Conservation (phyloP, 2,329 filamentous ascomycete genomes). For the Sphaerulina vaccinii region DNA sequence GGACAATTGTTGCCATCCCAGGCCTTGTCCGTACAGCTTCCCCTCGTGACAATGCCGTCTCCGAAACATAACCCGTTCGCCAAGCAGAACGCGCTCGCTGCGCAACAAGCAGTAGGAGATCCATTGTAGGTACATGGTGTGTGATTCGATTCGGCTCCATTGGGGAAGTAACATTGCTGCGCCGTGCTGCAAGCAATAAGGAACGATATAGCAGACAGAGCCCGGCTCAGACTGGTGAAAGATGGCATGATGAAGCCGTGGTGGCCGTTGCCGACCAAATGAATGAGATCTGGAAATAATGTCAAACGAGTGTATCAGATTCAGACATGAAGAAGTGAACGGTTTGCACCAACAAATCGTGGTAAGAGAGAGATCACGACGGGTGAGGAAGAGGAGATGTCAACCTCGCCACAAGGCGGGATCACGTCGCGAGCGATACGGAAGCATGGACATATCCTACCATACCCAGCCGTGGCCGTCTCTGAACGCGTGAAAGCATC, state of each 20-base stretch:
- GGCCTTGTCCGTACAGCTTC: conserved; percentile 36
- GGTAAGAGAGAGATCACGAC: not conserved
- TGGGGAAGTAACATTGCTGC: conserved; percentile 35
- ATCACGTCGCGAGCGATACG: not conserved
- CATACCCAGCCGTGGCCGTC: not conserved
- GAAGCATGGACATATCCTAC: not conserved
- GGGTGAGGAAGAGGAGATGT: not conserved
- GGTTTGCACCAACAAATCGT: conserved; percentile 4
- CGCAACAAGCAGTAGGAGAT: conserved; percentile 32
- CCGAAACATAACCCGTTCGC: conserved; percentile 36
- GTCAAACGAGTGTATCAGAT: conserved; percentile 7
- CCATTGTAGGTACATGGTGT: conserved; percentile 23
- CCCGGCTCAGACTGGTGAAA: conserved; percentile 13
- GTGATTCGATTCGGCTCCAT: conserved; percentile 30
- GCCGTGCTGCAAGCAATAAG: conserved; percentile 19
- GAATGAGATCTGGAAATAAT: not conserved
- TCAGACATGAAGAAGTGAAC: conserved; percentile 7
- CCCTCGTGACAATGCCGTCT: conserved; percentile 32
- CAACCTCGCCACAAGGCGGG: not conserved
- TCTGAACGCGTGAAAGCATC: not conserved
- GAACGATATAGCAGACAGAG: conserved; percentile 16
- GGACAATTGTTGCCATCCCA: conserved; percentile 35
- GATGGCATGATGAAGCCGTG: conserved; percentile 8
- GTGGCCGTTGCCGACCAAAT: conserved; percentile 5
- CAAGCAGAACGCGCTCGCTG: conserved; percentile 33